phyloP scores from a whole-genome alignment of 305 asterid genomes.

The Fraxinus nigra region DNA sequence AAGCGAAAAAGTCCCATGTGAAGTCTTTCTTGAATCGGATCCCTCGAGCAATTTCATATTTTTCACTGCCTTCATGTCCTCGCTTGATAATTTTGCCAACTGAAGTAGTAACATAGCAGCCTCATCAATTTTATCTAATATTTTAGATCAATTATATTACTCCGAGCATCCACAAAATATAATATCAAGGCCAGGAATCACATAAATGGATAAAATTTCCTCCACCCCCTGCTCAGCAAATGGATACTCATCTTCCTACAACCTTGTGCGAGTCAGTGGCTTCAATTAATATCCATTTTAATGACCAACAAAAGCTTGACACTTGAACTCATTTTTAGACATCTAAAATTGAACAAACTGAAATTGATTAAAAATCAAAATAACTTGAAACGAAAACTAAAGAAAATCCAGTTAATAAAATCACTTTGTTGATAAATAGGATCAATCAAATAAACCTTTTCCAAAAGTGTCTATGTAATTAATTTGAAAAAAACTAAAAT shows the following conservation, averaged over 20 bases:
- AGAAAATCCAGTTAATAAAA: neutral
- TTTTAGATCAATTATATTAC: slow-evolving; percentile 5
- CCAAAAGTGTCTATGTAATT: neutral
- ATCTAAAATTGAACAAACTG: neutral
- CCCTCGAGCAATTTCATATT: slow-evolving; percentile 86
- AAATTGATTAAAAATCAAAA: neutral
- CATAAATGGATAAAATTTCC: neutral
- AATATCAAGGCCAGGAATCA: neutral
- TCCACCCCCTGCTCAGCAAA: neutral
- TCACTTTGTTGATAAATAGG: neutral
- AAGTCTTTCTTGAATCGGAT: slow-evolving; percentile 53
- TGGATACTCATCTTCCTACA: neutral
- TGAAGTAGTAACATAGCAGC: slow-evolving; percentile 31
- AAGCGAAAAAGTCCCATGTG: slow-evolving; percentile 71
- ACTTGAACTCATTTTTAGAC: neutral
- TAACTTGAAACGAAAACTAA: neutral
- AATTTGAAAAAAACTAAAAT: neutral
- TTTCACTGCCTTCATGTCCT: slow-evolving; percentile 81
- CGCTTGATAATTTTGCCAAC: slow-evolving; percentile 84
- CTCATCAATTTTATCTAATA: slow-evolving; percentile 7
- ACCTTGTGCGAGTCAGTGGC: neutral
- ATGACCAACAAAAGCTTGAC: neutral
- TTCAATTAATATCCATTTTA: neutral
- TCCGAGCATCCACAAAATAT: neutral
- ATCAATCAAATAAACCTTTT: neutral